phyloP scores from a whole-genome alignment of 805 yeast genomes.

The Monosporozyma siamensis region DNA sequence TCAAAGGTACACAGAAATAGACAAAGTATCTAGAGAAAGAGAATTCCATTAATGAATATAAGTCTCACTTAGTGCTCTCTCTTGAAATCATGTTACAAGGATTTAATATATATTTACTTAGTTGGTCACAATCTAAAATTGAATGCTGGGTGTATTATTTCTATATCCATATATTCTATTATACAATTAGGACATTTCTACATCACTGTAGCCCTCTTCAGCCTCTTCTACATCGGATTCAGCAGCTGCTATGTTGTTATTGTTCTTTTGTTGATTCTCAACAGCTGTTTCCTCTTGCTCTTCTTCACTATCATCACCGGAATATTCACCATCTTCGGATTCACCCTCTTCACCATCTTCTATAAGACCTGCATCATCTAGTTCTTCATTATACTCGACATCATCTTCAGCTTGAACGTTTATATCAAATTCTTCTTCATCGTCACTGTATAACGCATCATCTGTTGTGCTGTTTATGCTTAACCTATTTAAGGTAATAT shows the following conservation, averaged over 20 bases:
- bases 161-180: constrained; percentile 1
- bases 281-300: constrained; percentile 7
- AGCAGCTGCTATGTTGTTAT: neutral
- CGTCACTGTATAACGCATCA: constrained; percentile 15
- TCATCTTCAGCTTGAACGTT: constrained; percentile 35
- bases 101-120: too few relatives aligned
- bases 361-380: constrained; percentile 39
- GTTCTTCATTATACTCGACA: constrained; percentile 66
- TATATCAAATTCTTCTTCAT: constrained; percentile 30
- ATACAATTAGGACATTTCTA: constrained; percentile 26
- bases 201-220: constrained; percentile 33
- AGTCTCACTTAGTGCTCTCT: too few relatives aligned
- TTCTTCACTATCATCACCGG: constrained; percentile 6
- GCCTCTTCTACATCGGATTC: constrained; percentile 23
- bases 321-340: constrained; percentile 20
- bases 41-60: too few relatives aligned
- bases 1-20: too few relatives aligned
- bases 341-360: constrained; percentile 41
- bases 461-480: constrained; percentile 38
- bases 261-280: constrained; percentile 1
- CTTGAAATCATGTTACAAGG: too few relatives aligned
- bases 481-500: constrained; percentile 55
- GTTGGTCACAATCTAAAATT: too few relatives aligned
- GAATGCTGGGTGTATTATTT: neutral
- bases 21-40: too few relatives aligned